phyloP scores from a whole-genome alignment of 2,329 filamentous ascomycete genomes.

The Catunica adiposa region DNA sequence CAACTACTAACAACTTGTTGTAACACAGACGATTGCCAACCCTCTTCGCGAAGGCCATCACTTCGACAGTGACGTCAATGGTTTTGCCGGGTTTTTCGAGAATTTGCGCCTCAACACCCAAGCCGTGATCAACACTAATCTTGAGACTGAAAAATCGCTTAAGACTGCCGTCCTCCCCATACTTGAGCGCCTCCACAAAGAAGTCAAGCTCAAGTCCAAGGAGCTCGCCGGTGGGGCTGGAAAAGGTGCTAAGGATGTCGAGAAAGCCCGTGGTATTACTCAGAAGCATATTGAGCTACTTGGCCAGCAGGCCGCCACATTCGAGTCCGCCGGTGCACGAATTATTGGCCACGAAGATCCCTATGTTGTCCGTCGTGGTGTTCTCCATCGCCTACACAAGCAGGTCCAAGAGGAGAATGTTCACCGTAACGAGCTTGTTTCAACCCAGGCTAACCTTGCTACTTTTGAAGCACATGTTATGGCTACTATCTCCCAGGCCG shows the following conservation, averaged over 20 bases:
- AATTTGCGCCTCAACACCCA: conserved; percentile 88
- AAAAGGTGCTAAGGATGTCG: conserved; percentile 78
- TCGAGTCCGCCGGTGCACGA: conserved; percentile 58
- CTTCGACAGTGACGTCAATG: conserved; percentile 79
- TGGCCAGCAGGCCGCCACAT: conserved; percentile 66
- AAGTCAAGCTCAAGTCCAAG: conserved; percentile 94
- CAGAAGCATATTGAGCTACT: conserved; percentile 95
- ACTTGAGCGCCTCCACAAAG: conserved; percentile 78
- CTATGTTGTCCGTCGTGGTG: conserved; percentile 68
- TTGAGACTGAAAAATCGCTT: conserved; percentile 80
- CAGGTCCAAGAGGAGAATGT: conserved; percentile 94
- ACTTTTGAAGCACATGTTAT: conserved; percentile 78
- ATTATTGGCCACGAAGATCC: conserved; percentile 63
- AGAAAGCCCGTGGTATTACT: conserved; percentile 68
- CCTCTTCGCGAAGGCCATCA: conserved; percentile 82
- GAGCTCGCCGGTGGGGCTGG: conserved; percentile 66
- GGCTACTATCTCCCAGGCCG: conserved; percentile 61
- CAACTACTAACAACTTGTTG: conserved; percentile 9
- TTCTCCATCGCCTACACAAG: conserved; percentile 70
- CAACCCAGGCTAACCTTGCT: conserved; percentile 79
- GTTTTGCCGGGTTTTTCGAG: conserved; percentile 79
- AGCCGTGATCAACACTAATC: conserved; percentile 72
- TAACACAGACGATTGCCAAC: conserved; percentile 58
- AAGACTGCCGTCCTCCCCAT: conserved; percentile 75
- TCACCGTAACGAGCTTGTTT: conserved; percentile 77